Percentiles rank a stretch among this genome's conserved stretches.
Evolutionary conservation across 352 stramenopile species (phyloP).

Genomic region (Pythium folliculosum): DNA sequence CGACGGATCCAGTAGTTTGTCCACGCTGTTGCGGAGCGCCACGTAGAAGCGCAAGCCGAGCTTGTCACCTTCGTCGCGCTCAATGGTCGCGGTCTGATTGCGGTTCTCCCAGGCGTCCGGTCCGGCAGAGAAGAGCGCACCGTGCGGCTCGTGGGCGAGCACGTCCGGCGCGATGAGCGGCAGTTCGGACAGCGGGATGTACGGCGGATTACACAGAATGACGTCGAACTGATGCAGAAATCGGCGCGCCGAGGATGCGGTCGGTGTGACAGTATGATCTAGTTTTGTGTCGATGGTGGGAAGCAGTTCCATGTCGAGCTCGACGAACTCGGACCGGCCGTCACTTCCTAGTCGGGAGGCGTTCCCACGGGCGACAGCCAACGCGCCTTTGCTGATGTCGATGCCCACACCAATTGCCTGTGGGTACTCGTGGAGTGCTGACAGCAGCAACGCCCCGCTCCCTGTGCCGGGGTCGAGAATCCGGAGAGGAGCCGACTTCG

Average conservation of each 20-base stretch:
- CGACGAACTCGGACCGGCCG: slow-evolving; percentile 30
- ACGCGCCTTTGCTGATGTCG: slow-evolving; percentile 58
- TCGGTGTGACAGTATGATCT: neutral
- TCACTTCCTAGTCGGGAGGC: slow-evolving; percentile 29
- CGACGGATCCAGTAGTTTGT: slow-evolving; percentile 33
- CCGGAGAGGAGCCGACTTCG: slow-evolving; percentile 33
- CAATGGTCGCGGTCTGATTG: slow-evolving; percentile 10
- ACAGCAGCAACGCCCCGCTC: slow-evolving; percentile 64
- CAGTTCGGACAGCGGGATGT: slow-evolving; percentile 61
- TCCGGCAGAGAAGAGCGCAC: slow-evolving; percentile 69
- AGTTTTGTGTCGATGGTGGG: neutral
- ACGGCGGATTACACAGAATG: slow-evolving; percentile 74
- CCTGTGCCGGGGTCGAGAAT: slow-evolving; percentile 79
- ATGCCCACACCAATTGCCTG: slow-evolving; percentile 53
- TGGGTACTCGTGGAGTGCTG: slow-evolving; percentile 63
- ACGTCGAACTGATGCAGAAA: slow-evolving; percentile 61
- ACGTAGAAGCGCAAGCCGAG: slow-evolving; percentile 60
- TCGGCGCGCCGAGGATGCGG: neutral
- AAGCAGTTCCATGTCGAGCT: slow-evolving; percentile 39
- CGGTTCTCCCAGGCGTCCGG: slow-evolving; percentile 18
- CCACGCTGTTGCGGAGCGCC: slow-evolving; percentile 36
- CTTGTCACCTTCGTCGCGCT: slow-evolving; percentile 22
- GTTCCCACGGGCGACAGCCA: slow-evolving; percentile 57
- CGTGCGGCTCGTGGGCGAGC: slow-evolving; percentile 66
- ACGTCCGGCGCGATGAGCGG: slow-evolving; percentile 60